Conservation (phyloP, 306 rosid genomes). For the Arachis stenosperma region DNA sequence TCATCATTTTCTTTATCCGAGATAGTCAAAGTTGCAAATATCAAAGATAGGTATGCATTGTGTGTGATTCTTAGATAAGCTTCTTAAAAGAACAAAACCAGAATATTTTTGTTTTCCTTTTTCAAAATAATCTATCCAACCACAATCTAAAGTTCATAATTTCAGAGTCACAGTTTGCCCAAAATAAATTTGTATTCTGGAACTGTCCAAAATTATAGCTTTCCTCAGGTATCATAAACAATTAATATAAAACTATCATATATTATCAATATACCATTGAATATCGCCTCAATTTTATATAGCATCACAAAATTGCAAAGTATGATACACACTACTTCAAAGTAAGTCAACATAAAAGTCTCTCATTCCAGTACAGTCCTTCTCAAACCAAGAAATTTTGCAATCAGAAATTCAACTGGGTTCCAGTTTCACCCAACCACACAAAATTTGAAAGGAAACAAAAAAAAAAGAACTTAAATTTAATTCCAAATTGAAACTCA, state of each 20-base stretch:
- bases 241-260: background rate
- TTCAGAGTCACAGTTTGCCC: background rate
- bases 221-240: background rate
- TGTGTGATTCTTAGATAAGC: constrained; percentile 9
- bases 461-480: background rate
- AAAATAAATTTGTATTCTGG: background rate
- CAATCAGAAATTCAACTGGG: background rate
- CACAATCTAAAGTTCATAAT: background rate
- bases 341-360: background rate
- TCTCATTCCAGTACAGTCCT: background rate
- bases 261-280: background rate
- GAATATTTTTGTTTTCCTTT: background rate
- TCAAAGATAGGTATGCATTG: constrained; percentile 1
- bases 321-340: background rate
- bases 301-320: background rate
- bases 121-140: background rate
- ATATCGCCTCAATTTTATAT: background rate
- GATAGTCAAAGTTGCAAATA: constrained; percentile 20
- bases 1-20: constrained; percentile 4
- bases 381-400: background rate
- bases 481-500: background rate
- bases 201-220: background rate
- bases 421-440: constrained; percentile 9
- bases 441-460: background rate
- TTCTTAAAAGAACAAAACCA: background rate